Conservation (phyloP, 495 filamentous ascomycete species). For the Ascobolus immersus region DNA sequence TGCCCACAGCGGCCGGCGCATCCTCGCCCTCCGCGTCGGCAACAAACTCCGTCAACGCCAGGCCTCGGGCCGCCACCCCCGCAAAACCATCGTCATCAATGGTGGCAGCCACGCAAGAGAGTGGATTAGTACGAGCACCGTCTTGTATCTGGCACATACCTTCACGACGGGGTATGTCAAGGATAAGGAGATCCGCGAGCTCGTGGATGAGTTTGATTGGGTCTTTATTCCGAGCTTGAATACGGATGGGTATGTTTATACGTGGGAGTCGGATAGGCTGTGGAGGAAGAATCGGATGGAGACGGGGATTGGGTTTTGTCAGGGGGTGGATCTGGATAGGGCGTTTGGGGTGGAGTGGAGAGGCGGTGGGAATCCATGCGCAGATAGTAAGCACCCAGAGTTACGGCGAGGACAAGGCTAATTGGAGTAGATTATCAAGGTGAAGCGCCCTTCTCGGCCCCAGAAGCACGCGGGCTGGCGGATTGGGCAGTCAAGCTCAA, state of each 20-base stretch:
- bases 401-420: too few relatives aligned
- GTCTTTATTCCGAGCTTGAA: constrained; percentile 78
- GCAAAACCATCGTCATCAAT: constrained; percentile 58
- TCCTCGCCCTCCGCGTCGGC: constrained; percentile 60
- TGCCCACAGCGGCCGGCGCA: constrained; percentile 66
- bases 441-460: constrained; percentile 53
- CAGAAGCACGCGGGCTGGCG: constrained; percentile 50
- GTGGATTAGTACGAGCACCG: constrained; percentile 84
- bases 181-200: constrained; percentile 35
- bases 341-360: constrained; percentile 65
- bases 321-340: constrained; percentile 70
- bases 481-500: constrained; percentile 74
- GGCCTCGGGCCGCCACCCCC: too few relatives aligned
- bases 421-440: constrained; percentile 58
- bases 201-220: constrained; percentile 63
- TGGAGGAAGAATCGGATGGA: constrained; percentile 90
- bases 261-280: constrained; percentile 70
- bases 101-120: constrained; percentile 79
- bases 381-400: constrained; percentile 31
- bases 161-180: constrained; percentile 60
- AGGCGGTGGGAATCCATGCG: constrained; percentile 55
- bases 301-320: constrained; percentile 60
- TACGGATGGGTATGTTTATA: constrained; percentile 82
- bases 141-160: constrained; percentile 77
- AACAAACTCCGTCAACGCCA: not conserved